phyloP scores from a whole-genome alignment of 768 basidiomycete species.

The Baorangia bicolor region DNA sequence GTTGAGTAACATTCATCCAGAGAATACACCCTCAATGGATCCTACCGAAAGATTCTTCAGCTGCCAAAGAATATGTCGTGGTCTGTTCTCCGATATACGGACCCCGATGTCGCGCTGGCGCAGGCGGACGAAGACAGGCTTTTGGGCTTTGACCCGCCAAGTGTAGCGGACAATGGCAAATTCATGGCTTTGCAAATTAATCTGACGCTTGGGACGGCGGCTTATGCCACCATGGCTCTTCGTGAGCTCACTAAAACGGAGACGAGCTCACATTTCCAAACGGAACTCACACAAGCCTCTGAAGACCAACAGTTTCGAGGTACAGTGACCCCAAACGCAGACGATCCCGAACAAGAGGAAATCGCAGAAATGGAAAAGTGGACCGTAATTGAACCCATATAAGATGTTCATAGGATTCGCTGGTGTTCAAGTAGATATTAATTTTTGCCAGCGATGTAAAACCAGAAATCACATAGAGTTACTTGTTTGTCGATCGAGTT shows the following conservation, averaged over 20 bases:
- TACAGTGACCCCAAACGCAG: constrained; percentile 25
- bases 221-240: constrained; percentile 98
- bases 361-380: constrained; percentile 6
- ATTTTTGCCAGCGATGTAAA: background rate
- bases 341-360: constrained; percentile 25
- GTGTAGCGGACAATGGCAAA: constrained; percentile 65
- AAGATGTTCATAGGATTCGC: background rate
- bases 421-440: background rate
- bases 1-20: constrained; percentile 39
- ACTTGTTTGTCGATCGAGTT: background rate
- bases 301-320: constrained; percentile 84
- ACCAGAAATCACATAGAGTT: background rate
- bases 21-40: constrained; percentile 90
- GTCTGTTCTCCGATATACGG: constrained; percentile 83
- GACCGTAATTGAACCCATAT: background rate
- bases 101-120: constrained; percentile 87
- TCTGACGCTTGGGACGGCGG: constrained; percentile 83
- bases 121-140: constrained; percentile 95
- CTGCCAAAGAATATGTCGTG: constrained; percentile 80
- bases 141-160: constrained; percentile 75
- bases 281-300: constrained; percentile 67
- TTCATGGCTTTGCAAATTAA: constrained; percentile 88
- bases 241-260: constrained; percentile 94
- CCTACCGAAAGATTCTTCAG: constrained; percentile 91
- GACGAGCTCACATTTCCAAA: constrained; percentile 90